Percentiles rank a stretch among this genome's conserved stretches.
phyloP scores from a whole-genome alignment of 352 stramenopile species.

The Phytophthora tubulina region DNA sequence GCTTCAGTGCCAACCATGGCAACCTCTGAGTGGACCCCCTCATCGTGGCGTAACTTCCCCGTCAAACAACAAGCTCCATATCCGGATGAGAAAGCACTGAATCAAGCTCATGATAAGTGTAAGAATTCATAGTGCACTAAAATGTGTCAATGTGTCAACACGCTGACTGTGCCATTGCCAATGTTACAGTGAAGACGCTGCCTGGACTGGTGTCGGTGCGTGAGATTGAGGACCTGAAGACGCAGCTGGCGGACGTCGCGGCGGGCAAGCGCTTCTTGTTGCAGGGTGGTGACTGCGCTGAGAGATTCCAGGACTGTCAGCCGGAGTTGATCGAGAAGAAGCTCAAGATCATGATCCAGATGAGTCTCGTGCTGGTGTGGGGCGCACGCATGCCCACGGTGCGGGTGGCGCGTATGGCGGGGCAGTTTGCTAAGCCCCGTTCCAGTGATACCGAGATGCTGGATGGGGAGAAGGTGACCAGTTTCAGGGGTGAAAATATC shows the following conservation, averaged over 20 bases:
- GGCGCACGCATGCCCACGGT: conserved; percentile 97
- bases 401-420: conserved; percentile 97
- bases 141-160: conserved; percentile 7
- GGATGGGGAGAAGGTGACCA: conserved; percentile 95
- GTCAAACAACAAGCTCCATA: conserved; percentile 89
- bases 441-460: conserved; percentile 95
- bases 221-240: conserved; percentile 94
- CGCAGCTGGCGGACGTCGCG: conserved; percentile 94
- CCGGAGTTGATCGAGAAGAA: conserved; percentile 91
- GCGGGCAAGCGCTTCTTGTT: conserved; percentile 98
- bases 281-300: conserved; percentile 98
- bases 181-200: conserved; percentile 72
- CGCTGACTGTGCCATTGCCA: background rate
- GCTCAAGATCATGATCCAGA: conserved; percentile 97
- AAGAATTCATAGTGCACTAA: conserved; percentile 18
- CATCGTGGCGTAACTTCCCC: conserved; percentile 81
- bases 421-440: conserved; percentile 98
- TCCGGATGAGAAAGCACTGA: conserved; percentile 74
- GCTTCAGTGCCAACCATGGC: conserved; percentile 9
- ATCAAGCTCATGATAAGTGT: conserved; percentile 76
- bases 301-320: conserved; percentile 95
- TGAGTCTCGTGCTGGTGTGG: conserved; percentile 98
- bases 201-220: conserved; percentile 96
- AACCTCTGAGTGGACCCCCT: conserved; percentile 59
- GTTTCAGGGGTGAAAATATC: conserved; percentile 98